Evolutionary conservation across 805 yeast genomes (phyloP).

Genomic region (Lipomyces yamadae): DNA sequence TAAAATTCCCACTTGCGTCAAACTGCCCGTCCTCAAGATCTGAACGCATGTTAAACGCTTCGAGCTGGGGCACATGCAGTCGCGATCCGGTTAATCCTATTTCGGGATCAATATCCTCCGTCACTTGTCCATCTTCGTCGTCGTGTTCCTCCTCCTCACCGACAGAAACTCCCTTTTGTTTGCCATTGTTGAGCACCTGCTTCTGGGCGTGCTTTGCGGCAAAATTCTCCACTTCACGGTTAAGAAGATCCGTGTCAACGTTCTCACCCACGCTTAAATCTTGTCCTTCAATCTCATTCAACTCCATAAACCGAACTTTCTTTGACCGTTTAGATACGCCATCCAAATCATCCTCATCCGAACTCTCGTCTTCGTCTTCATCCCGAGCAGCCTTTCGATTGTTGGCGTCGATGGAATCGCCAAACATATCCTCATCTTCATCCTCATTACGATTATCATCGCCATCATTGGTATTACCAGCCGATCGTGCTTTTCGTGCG

Average conservation of each 20-base stretch:
- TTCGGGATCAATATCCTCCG: conserved; percentile 34
- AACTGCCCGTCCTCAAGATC: conserved; percentile 65
- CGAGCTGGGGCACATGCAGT: conserved; percentile 53
- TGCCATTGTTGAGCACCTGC: conserved; percentile 20
- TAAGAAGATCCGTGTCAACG: conserved; percentile 18
- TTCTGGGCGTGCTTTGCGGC: conserved; percentile 18
- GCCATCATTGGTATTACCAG: not conserved
- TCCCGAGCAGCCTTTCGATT: conserved; percentile 35
- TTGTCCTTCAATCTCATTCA: conserved; percentile 48
- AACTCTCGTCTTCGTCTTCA: conserved; percentile 33
- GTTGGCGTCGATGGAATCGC: conserved; percentile 7
- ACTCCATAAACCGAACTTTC: conserved; percentile 45
- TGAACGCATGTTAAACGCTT: conserved; percentile 63
- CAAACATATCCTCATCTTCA: conserved; percentile 45
- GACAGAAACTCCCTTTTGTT: not conserved
- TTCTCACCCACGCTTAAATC: conserved; percentile 24
- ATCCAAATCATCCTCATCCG: conserved; percentile 39
- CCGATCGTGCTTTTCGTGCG: conserved; percentile 20
- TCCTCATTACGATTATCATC: conserved; percentile 39
- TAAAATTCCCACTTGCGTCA: conserved; percentile 65
- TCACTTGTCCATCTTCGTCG: conserved; percentile 24
- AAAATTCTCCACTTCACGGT: conserved; percentile 33
- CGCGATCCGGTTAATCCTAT: conserved; percentile 29
- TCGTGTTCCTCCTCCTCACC: conserved; percentile 16
- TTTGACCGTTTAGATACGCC: conserved; percentile 39